Base-by-base conservation (phyloP, 1,284 basidiomycete species). In the Coniferiporia weirii region DNA sequence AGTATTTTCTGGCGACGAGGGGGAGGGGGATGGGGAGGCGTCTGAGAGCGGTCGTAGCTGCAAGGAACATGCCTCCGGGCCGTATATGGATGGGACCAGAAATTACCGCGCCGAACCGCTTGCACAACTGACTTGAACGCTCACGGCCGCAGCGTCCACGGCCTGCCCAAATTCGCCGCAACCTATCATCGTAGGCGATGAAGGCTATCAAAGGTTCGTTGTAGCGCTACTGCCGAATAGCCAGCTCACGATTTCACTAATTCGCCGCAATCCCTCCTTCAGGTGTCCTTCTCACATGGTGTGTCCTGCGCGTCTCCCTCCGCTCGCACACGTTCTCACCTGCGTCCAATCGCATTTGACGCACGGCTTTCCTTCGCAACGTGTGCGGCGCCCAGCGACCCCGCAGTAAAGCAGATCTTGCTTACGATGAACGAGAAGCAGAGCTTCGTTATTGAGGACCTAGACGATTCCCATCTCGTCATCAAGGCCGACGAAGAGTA, bases 321-420 rank as follows among this genome's bases (percentile, higher is more conserved):
- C 52, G 32, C 48, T 52, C 32, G 36, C n/a, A 35, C 7, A 48
- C 50, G n/a, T 19, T 48, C 20, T 36, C 43, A 34, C 17, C 19
- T 36, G 47, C 52, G 46, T 27, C 13, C 35, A 47, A n/a, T 22
- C 4, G 27, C 40, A 20, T 36, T 44, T 32, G n/a, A 10, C 34
- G n/a, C 17, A 32, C n/a, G 47, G 53, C 47, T 35, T 44, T 34
- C 47, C 12, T 27, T 27, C 27, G 27, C 27, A 27, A 27, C 27
- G 5, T 27, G 27, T 27, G 27, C 27, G 27, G 27, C 27, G 51
- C n/a, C 43, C 67, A 93, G 93, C 68, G 92, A 95, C 70, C 84
- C 91, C 4, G 93, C 92, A 3, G 92, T 94, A 56, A 95, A 95
- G 73, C 92, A 95, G 70, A 93, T 95, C 57, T 78, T 94, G 32